A percentile compares a stretch with the other conserved stretches of the same genome.
Evolutionary conservation across 495 filamentous ascomycete genomes (phyloP).

Genomic region (Evansstolkia leycettana): DNA sequence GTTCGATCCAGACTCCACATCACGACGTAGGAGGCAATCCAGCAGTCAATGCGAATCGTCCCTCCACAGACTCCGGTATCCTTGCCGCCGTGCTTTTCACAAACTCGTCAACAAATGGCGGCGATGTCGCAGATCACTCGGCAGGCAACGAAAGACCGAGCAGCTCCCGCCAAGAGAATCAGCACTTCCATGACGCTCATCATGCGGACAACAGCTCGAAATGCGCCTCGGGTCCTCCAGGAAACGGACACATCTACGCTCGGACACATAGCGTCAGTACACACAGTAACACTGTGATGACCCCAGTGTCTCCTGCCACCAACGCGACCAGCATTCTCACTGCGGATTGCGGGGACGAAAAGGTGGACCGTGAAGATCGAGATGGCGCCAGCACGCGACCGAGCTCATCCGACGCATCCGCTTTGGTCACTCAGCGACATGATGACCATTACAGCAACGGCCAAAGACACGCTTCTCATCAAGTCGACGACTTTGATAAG

Average conservation of each 20-base stretch:
- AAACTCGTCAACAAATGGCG: conserved; percentile 8
- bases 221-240: conserved; percentile 25
- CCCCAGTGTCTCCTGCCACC: conserved; percentile 35
- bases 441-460: neutral
- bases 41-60: conserved; percentile 4
- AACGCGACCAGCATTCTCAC: conserved; percentile 41
- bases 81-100: conserved; percentile 22
- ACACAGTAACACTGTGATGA: conserved; percentile 31
- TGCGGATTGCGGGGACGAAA: conserved; percentile 36
- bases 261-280: conserved; percentile 32
- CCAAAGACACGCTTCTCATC: neutral
- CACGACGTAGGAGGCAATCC: conserved; percentile 3
- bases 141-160: conserved; percentile 17
- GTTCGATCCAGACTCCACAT: conserved; percentile 7
- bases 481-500: conserved; percentile 8
- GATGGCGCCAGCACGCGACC: conserved; percentile 18
- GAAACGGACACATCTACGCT: conserved; percentile 31
- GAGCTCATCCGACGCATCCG: conserved; percentile 7
- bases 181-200: conserved; percentile 13
- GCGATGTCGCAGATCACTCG: conserved; percentile 6
- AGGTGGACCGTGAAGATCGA: conserved; percentile 13
- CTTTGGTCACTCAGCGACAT: neutral
- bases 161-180: conserved; percentile 19
- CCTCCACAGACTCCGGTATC: conserved; percentile 17
- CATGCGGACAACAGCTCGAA: conserved; percentile 27